Conservation (phyloP, 2,329 filamentous ascomycete species). For the Proliferodiscus dingleyae region DNA sequence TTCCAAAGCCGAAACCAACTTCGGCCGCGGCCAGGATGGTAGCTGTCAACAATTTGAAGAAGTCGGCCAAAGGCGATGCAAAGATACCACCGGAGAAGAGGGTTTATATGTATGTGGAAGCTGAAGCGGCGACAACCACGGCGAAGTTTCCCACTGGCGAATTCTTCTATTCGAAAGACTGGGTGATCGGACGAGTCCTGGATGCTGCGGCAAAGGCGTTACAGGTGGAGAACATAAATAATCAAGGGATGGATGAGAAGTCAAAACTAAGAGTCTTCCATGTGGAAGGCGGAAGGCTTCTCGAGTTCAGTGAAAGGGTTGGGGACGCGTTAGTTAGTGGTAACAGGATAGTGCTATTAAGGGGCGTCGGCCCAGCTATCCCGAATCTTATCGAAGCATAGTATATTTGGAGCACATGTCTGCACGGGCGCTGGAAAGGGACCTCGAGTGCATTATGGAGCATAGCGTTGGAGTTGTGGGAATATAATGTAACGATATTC, state of each 20-base stretch:
- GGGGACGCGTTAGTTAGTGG: constrained; percentile 69
- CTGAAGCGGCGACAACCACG: constrained; percentile 78
- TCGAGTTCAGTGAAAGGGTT: constrained; percentile 86
- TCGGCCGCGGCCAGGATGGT: constrained; percentile 59
- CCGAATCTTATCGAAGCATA: constrained; percentile 60
- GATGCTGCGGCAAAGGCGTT: constrained; percentile 73
- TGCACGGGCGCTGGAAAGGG: not conserved
- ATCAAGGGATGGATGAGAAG: constrained; percentile 68
- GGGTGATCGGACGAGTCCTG: constrained; percentile 81
- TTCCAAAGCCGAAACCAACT: constrained; percentile 60
- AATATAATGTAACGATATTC: too few relatives aligned
- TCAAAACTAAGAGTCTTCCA: constrained; percentile 85
- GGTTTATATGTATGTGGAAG: constrained; percentile 88
- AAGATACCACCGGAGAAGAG: constrained; percentile 77
- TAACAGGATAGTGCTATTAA: constrained; percentile 82
- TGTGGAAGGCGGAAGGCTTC: constrained; percentile 78
- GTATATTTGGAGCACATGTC: not conserved
- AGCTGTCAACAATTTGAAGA: constrained; percentile 75
- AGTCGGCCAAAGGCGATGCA: constrained; percentile 82
- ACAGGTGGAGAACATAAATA: constrained; percentile 81
- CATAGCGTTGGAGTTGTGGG: constrained; percentile 10
- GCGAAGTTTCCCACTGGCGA: constrained; percentile 77
- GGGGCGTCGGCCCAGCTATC: constrained; percentile 75
- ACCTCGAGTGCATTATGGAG: not conserved
- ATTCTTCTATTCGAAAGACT: constrained; percentile 77